A percentile compares a stretch with the other conserved stretches of the same genome.
phyloP scores from a whole-genome alignment of 805 yeast genomes.

The Limtongia smithiae region DNA sequence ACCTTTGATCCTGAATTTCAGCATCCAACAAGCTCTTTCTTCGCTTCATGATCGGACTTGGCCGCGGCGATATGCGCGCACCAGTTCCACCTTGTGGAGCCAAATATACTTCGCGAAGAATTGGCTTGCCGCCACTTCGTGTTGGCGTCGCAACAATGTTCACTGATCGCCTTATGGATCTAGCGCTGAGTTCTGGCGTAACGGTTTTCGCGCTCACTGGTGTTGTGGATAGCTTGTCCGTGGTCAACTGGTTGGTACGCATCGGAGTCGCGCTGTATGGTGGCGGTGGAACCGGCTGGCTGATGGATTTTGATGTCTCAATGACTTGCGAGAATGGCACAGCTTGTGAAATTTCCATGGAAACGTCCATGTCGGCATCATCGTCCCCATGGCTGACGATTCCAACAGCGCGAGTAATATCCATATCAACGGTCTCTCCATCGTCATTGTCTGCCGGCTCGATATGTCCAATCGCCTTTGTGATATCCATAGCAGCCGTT shows the following conservation, averaged over 20 bases:
- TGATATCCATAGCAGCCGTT: constrained; percentile 25
- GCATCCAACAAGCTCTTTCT: constrained; percentile 20
- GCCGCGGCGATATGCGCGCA: too few relatives aligned
- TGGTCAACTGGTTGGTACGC: too few relatives aligned
- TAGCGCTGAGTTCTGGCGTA: too few relatives aligned
- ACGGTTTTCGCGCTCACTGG: background rate
- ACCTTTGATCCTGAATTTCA: background rate
- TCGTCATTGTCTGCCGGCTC: constrained; percentile 1
- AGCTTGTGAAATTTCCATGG: constrained; percentile 8
- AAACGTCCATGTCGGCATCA: background rate
- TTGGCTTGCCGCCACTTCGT: background rate
- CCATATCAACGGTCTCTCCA: constrained; percentile 16
- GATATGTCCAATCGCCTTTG: constrained; percentile 26
- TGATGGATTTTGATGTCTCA: too few relatives aligned
- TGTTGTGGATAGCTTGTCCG: too few relatives aligned
- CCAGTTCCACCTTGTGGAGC: too few relatives aligned
- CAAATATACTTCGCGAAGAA: too few relatives aligned
- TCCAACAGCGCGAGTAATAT: constrained; percentile 19
- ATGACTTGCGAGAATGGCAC: background rate
- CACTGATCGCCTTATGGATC: background rate
- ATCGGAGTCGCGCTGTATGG: too few relatives aligned
- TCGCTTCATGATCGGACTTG: too few relatives aligned
- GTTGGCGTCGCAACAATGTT: background rate
- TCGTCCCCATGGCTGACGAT: background rate
- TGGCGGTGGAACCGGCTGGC: too few relatives aligned